Base-by-base conservation (phyloP, 2,329 filamentous ascomycete genomes). In the Penicillium sp. region DNA sequence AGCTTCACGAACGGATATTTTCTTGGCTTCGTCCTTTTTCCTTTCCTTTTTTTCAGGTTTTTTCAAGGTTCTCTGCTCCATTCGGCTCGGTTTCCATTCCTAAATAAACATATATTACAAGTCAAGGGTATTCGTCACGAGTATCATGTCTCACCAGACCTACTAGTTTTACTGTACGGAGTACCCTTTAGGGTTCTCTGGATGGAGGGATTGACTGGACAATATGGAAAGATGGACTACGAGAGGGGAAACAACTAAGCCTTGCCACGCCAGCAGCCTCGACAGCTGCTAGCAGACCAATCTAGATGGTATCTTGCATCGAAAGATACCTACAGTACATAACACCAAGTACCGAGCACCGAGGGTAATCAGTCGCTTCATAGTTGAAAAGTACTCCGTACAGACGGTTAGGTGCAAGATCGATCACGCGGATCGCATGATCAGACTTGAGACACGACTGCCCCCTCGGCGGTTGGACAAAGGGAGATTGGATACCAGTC, bases 1-100 rank as follows among this genome's bases (percentile, higher is more conserved):
- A 59, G 60, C 62, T 63, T 58, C 52, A 55, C 59, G 56, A 52
- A 59, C 44, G 16, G 42, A 45, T 45, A 26, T 33, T n/a, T 14
- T 45, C 49, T 55, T 48, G 49, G 39, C 23, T 48, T 50, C 36
- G 19, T 28, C 14, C 11, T 36, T 23, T 36, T 40, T 37, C 4
- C 8, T 18, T 46, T 33, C 16, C 18, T 29, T 33, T 48, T 42
- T 19, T 46, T 36, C 26, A 7, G 3, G 2, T 45, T 40, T 44
- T 36, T 48, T 29, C 55, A 58, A 58, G 51, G 43, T 51, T 53
- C 52, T 18, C 21, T 45, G 26, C 21, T 45, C n/a, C 49, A 45
- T 37, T 48, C 19, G 26, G 16, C 42, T 45, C 16, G 11, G 3
- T 24, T 1, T 23, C 8, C 4, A 21, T 19, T 8, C 26, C 5